These are phyloP conservation scores for Apiotrichum siamense DNA, from an alignment of 1,284 basidiomycete genomes.

Conservation along the genomic window DNA sequence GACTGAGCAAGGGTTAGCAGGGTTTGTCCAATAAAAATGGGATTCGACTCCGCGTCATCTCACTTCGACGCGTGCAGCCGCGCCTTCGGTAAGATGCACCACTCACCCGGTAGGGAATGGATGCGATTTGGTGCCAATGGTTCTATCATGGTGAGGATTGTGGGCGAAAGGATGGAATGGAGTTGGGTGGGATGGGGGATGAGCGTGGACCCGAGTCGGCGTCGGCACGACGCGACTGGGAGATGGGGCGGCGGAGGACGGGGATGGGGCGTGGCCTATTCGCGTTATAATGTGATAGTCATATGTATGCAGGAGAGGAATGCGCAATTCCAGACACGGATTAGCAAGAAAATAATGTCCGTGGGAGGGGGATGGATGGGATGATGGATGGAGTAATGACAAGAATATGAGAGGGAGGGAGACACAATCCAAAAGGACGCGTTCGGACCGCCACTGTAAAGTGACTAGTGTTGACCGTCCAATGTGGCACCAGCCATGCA, in stretches of 20 bases:
- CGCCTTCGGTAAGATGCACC: background rate
- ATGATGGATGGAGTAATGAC: too few species aligned
- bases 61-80: slow-evolving; percentile 1
- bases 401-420: background rate
- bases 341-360: too few species aligned
- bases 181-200: background rate
- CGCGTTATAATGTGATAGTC: too few species aligned
- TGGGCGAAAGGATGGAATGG: slow-evolving; percentile 1
- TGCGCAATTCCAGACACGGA: too few species aligned
- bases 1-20: slow-evolving; percentile 22
- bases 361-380: too few species aligned
- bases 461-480: too few species aligned
- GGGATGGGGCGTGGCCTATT: background rate
- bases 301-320: too few species aligned
- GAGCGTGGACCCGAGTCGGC: background rate
- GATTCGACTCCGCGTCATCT: too few species aligned
- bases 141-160: slow-evolving; percentile 21
- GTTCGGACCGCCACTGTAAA: too few species aligned
- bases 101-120: slow-evolving; percentile 40
- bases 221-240: background rate
- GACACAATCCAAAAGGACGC: background rate
- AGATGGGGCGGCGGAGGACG: background rate
- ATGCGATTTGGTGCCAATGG: slow-evolving; percentile 37
- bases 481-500: too few species aligned
- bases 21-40: too few species aligned